Evolutionary conservation across 1,284 basidiomycete species (phyloP).

Genomic region (Cyathus olla): DNA sequence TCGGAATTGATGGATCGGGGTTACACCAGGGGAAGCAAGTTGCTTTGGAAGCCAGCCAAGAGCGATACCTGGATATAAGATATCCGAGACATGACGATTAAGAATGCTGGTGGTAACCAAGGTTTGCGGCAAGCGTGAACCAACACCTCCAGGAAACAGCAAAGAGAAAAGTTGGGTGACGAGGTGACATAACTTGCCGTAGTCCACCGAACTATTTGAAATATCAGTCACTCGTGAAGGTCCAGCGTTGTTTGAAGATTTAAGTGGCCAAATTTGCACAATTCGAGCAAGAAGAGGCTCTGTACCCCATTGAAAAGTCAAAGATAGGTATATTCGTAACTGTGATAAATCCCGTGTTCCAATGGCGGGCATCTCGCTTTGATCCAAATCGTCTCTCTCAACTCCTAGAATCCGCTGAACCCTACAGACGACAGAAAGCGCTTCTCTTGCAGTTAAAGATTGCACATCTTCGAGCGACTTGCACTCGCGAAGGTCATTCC

Average conservation of each 20-base stretch:
- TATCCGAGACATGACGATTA: slow-evolving; percentile 64
- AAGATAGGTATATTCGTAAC: slow-evolving; percentile 71
- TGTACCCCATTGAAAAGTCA: slow-evolving; percentile 78
- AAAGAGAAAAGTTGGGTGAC: slow-evolving; percentile 56
- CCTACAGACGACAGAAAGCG: slow-evolving; percentile 62
- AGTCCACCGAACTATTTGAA: slow-evolving; percentile 54
- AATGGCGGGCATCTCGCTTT: slow-evolving; percentile 43
- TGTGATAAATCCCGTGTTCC: slow-evolving; percentile 74
- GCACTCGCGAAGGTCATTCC: slow-evolving; percentile 14
- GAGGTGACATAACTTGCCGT: slow-evolving; percentile 52
- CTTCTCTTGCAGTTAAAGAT: slow-evolving; percentile 64
- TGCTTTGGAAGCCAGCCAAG: slow-evolving; percentile 79
- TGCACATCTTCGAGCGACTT: slow-evolving; percentile 56
- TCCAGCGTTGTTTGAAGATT: slow-evolving; percentile 16
- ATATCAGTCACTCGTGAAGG: slow-evolving; percentile 54
- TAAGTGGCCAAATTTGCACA: slow-evolving; percentile 54
- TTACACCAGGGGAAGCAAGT: slow-evolving; percentile 44
- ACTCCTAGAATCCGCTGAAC: slow-evolving; percentile 58
- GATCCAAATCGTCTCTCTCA: slow-evolving; percentile 16
- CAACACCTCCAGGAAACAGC: slow-evolving; percentile 62
- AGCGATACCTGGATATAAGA: slow-evolving; percentile 67
- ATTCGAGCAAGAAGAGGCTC: slow-evolving; percentile 62
- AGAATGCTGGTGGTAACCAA: slow-evolving; percentile 71
- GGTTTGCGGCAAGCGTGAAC: slow-evolving; percentile 60
- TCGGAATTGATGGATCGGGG: slow-evolving; percentile 50